Percentiles rank a stretch among this genome's conserved stretches.
These are phyloP conservation scores for Gracilaria vermiculophylla DNA, from an alignment of 23 red algal species.

Conservation along the genomic window DNA sequence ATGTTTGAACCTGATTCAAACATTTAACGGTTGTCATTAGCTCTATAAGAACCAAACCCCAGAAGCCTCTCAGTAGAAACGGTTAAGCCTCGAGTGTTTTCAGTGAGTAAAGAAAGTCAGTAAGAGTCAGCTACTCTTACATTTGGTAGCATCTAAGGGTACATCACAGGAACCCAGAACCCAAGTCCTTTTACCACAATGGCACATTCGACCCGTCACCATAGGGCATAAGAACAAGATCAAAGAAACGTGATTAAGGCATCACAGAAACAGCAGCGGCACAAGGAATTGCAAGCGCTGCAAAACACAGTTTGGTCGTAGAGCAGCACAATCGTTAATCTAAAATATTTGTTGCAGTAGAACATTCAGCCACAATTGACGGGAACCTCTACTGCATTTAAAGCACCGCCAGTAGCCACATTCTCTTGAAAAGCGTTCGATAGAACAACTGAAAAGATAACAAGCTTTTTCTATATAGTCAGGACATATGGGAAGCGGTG, in stretches of 20 bases:
- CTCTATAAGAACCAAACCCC: too few species aligned
- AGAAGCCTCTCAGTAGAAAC: too few species aligned
- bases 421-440: neutral
- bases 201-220: too few species aligned
- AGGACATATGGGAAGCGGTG: neutral
- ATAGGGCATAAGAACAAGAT: neutral
- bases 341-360: neutral
- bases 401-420: slow-evolving; percentile 2
- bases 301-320: neutral
- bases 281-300: too few species aligned
- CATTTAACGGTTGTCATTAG: too few species aligned
- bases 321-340: neutral
- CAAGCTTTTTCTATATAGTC: neutral
- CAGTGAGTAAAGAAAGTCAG: neutral
- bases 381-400: neutral
- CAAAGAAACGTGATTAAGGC: too few species aligned
- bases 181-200: too few species aligned
- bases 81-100: neutral
- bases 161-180: neutral
- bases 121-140: neutral
- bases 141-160: neutral
- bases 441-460: neutral
- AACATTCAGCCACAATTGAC: neutral
- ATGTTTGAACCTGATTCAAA: too few species aligned
- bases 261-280: too few species aligned